Evolutionary conservation across 2,329 filamentous ascomycete genomes (phyloP), one percentile per base, ranked within the genome.

Genomic region (Ilyonectria robusta): DNA sequence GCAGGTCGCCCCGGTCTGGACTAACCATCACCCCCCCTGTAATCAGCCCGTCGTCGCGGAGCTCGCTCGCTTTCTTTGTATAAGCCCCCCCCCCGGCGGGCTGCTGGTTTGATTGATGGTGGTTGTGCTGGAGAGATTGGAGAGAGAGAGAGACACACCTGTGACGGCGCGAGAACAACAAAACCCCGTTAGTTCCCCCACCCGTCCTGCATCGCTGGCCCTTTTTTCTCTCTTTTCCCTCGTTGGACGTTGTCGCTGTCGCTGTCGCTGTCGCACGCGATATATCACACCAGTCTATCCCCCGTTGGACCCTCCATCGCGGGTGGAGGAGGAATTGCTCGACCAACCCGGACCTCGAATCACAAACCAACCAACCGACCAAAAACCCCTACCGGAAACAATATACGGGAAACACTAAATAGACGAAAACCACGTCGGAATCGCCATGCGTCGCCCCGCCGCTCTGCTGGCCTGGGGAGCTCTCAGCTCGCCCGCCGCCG

Each of bases 381-480:
- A 26, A 26, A 26, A 26, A 26, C 4, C 26, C 26, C 26, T 26
- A 48, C 8, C 42, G 40, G 13, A 29, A 47, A 29, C 48, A 8
- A 19, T 13, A 51, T 23, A 7, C 6, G 19, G 17, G 15, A 21
- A 44, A 55, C 31, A 46, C 55, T 40, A 50, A 59, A 29, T 17
- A 60, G 35, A 37, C 9, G 29, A 21, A 21, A 48, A 50, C 19
- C 29, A 62, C 33, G 13, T 13, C 13, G 17, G 19, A 6, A 42
- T 13, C 48, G 40, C 46, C 8, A 76, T 76, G 74, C 65, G 67
- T 66, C 69, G 60, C 10, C 59, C 70, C 19, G 19, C 69, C 51
- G 23, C 71, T 35, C 53, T 79, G 61, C 37, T 79, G 23, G 71
- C 74, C 21, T 62, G 74, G 21, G 74, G 72, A 67, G 73, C 71